Evolutionary conservation across 176 grass and related monocot genomes (phyloP).

Genomic region (Avena atlantica): DNA sequence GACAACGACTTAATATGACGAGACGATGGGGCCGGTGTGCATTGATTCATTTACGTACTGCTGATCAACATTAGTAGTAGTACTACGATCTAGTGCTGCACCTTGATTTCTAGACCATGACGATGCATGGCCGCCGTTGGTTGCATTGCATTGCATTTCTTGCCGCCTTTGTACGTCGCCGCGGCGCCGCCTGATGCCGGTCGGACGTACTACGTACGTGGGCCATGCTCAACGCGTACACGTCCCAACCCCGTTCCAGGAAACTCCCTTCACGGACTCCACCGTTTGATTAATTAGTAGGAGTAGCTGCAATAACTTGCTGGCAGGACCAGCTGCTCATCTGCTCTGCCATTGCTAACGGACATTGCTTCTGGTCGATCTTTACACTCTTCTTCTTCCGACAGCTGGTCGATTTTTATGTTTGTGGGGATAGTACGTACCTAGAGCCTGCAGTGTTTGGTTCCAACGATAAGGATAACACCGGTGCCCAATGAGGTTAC

Average conservation of each 20-base stretch:
- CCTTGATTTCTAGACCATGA: not conserved
- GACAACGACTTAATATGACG: not conserved
- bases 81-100: not conserved
- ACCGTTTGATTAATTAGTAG: not conserved
- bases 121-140: not conserved
- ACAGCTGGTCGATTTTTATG: too few species aligned
- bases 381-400: not conserved
- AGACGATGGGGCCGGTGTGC: not conserved
- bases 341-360: not conserved
- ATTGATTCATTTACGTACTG: not conserved
- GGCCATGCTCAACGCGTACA: not conserved
- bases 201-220: too few species aligned
- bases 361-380: constrained; percentile 5
- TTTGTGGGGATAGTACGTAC: too few species aligned
- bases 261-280: not conserved
- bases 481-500: too few species aligned
- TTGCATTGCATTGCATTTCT: too few species aligned
- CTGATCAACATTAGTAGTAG: too few species aligned
- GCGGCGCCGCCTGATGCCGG: too few species aligned
- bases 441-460: too few species aligned
- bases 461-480: too few species aligned
- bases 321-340: not conserved
- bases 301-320: not conserved
- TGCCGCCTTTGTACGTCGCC: too few species aligned
- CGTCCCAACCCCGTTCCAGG: not conserved